Base-by-base conservation (phyloP, 192 early-diverging fungal genomes). In the Podila epicladia region DNA sequence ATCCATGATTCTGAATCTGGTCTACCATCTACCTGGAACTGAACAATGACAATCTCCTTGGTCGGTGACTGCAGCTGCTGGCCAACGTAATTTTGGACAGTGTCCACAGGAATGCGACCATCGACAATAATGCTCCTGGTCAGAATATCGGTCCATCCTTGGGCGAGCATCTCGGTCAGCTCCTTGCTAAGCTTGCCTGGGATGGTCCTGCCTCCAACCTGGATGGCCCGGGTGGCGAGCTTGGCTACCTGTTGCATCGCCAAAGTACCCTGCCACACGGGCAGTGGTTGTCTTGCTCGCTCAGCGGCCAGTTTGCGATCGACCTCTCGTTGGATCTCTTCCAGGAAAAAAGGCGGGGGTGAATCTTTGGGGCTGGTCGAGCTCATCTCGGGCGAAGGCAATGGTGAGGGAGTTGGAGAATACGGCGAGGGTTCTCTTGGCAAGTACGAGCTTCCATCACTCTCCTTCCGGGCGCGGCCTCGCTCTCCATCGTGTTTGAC, bases 201-300 rank as follows among this genome's bases (percentile, higher is more conserved):
- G 28, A 91, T 68, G 15, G 62, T 59, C 49, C 83, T 71, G 5
- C 92, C 92, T 7, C 87, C 90, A 20, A 94, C 82, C 75, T 93
- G 93, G n/a, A 69, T 51, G 6, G 90, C 91, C 4, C 64, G 37
- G 0, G 88, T 88, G 9, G 70, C 72, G 63, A 95, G 91, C 58
- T 83, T 84, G 2, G 87, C 87, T 17, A 94, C 91, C 28, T 90
- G 85, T 0, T 84, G 88, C 93, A 94, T 94, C 20, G 83, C 80
- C 19, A 93, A 65, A 3, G 73, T 71, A 7, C 94, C 94, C 22
- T 80, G 69, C 94, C 94, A 95, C 12, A 83, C 67, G 2, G 75
- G 45, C 4, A 72, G 57, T 11, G 22, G 45, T 45, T 41, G 22
- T 28, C 41, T 41, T 24, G 11, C 19, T 24, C 51, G 12, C 5